phyloP scores from a whole-genome alignment of 1,139 yeast genomes.

The Pichia sp. region DNA sequence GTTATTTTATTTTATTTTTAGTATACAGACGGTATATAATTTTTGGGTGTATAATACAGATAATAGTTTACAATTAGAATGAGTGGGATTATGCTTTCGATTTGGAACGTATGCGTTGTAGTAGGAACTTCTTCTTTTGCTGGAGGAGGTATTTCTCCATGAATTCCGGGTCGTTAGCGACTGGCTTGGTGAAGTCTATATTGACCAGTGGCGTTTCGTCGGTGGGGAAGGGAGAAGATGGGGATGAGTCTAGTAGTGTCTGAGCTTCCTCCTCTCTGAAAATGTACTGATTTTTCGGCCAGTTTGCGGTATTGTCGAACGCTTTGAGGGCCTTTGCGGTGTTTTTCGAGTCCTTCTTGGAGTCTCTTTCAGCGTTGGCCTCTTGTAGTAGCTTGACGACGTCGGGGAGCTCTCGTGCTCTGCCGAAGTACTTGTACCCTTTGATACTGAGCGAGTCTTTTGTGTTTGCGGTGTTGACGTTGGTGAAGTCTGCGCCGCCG shows the following conservation, averaged over 20 bases:
- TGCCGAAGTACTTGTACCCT: constrained; percentile 76
- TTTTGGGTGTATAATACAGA: no score
- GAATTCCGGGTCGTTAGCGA: background rate
- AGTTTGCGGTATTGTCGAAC: background rate
- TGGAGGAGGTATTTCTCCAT: constrained; percentile 12
- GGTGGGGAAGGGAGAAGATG: background rate
- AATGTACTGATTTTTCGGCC: constrained; percentile 6
- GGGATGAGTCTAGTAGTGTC: no score
- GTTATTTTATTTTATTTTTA: no score
- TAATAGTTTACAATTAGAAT: no score
- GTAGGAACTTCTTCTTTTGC: constrained; percentile 8
- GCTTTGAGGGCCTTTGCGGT: background rate
- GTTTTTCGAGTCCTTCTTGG: background rate
- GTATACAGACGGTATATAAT: no score
- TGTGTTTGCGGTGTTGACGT: constrained; percentile 9
- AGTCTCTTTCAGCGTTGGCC: constrained; percentile 32
- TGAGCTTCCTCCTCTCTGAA: background rate
- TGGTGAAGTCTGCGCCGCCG: constrained; percentile 59
- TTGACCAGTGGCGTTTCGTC: background rate
- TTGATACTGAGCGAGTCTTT: constrained; percentile 32
- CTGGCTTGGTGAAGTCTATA: background rate
- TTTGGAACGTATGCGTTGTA: constrained; percentile 7
- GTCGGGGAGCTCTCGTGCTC: constrained; percentile 81
- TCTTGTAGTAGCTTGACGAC: constrained; percentile 53
- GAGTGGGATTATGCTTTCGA: no score